Evolutionary conservation across 257 asterid species (phyloP), one percentile per base, ranked within the genome.

Genomic region (Rauvolfia tetraphylla): DNA sequence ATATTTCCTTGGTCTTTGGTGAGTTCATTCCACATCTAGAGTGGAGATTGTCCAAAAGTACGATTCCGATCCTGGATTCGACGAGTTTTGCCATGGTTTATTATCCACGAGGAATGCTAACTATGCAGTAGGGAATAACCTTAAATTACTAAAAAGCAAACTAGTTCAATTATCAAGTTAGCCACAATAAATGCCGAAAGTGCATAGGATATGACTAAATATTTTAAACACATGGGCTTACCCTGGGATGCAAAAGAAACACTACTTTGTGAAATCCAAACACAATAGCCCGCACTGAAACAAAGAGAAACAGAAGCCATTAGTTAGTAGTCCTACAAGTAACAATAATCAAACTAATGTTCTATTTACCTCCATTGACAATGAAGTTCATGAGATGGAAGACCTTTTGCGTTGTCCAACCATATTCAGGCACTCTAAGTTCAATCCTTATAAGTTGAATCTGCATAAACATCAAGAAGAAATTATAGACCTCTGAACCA

Each of bases 401-500:
- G 82, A 95, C 94, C 90, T 95, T 95, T 85, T 92, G 98, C 0
- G 96, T 91, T 42, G 99, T 95, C 99, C 99, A 95, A 62, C 99
- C 97, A 89, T 89, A 95, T 82, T 90, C 97, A 3, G 98, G 98
- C 78, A 95, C 97, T 84, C 99, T 91, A 57, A 85, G 84, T 78
- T 93, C 92, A 63, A 95, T 95, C 81, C 98, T 88, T 58, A 95
- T 86, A 79, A 93, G 84, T 90, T 95, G 99, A 65, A 95, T 82
- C 99, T 95, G 92, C 88, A 89, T n/a, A 42, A 22, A 22, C 3
- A n/a, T 71, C 76, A 61, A 78, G 27, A 8, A 69, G 46, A 4
- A 59, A 42, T 12, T 15, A 53, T 27, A 22, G 49, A 48, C 27
- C 33, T 48, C 22, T 38, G 3, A 73, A 41, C 48, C 49, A 41